Evolutionary conservation across 768 basidiomycete genomes (phyloP).

Genomic region (Russula emetica): DNA sequence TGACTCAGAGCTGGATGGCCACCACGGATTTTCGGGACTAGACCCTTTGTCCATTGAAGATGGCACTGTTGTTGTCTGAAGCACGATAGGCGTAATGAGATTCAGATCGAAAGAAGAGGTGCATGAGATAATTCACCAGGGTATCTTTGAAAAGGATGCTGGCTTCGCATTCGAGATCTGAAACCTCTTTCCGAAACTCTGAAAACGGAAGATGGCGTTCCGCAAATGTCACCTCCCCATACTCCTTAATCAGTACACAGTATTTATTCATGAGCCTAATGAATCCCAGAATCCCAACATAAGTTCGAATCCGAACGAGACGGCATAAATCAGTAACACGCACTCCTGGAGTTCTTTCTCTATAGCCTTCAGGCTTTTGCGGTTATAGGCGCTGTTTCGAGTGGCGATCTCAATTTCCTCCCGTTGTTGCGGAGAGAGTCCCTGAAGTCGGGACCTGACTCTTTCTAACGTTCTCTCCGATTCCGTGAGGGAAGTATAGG

Average conservation of each 20-base stretch:
- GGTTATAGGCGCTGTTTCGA: background rate
- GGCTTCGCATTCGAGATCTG: accelerated
- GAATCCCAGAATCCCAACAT: background rate
- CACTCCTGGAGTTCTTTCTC: background rate
- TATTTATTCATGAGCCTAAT: background rate
- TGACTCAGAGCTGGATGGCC: background rate
- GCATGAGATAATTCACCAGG: background rate
- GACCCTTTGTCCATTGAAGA: background rate
- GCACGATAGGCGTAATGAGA: background rate
- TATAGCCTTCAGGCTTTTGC: background rate
- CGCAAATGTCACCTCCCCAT: background rate
- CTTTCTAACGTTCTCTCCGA: background rate
- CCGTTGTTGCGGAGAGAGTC: background rate
- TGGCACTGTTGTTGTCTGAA: background rate
- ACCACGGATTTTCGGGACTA: background rate
- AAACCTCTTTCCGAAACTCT: background rate
- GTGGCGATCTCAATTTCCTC: background rate
- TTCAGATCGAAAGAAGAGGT: background rate
- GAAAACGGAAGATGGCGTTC: background rate
- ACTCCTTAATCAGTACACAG: background rate
- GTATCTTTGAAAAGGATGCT: background rate
- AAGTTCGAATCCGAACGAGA: background rate
- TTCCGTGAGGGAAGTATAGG: background rate
- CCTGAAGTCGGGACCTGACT: background rate
- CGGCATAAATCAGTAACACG: background rate